These are phyloP conservation scores for Globisporangium takayamanum DNA, from an alignment of 352 stramenopile species.

Conservation along the genomic window DNA sequence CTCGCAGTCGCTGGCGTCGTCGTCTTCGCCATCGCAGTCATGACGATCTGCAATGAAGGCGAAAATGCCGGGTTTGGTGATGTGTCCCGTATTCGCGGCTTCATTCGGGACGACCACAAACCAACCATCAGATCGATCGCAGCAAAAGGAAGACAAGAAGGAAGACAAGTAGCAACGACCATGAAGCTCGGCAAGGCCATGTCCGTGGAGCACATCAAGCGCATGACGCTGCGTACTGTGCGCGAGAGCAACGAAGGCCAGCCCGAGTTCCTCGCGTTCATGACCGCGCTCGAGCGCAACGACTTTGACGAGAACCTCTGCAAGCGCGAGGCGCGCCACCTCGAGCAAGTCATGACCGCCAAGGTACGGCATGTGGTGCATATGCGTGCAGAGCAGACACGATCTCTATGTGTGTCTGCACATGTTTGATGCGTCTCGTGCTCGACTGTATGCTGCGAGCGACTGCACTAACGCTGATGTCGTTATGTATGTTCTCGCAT, in stretches of 20 bases:
- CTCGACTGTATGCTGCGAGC: not conserved
- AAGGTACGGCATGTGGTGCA: constrained; percentile 28
- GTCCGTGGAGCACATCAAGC: constrained; percentile 86
- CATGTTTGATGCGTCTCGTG: not conserved
- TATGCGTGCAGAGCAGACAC: not conserved
- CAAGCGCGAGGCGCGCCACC: constrained; percentile 74
- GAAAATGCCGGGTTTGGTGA: too few species aligned
- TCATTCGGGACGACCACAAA: not conserved
- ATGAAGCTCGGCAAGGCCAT: constrained; percentile 82
- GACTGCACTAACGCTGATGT: not conserved
- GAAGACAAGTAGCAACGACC: constrained; percentile 6
- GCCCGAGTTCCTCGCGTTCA: constrained; percentile 77
- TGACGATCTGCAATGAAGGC: not conserved
- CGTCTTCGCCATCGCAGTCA: constrained; percentile 7
- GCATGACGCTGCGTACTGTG: constrained; percentile 85
- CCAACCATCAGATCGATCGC: constrained; percentile 12
- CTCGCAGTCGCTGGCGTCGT: not conserved
- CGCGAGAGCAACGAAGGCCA: constrained; percentile 74
- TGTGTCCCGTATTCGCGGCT: too few species aligned
- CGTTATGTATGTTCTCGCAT: not conserved
- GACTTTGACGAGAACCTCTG: constrained; percentile 83
- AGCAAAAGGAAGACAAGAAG: constrained; percentile 5
- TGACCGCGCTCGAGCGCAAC: constrained; percentile 71
- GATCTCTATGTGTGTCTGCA: not conserved
- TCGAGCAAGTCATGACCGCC: constrained; percentile 68